Evolutionary conservation across 768 basidiomycete genomes (phyloP).

Genomic region (Collybia sordida): DNA sequence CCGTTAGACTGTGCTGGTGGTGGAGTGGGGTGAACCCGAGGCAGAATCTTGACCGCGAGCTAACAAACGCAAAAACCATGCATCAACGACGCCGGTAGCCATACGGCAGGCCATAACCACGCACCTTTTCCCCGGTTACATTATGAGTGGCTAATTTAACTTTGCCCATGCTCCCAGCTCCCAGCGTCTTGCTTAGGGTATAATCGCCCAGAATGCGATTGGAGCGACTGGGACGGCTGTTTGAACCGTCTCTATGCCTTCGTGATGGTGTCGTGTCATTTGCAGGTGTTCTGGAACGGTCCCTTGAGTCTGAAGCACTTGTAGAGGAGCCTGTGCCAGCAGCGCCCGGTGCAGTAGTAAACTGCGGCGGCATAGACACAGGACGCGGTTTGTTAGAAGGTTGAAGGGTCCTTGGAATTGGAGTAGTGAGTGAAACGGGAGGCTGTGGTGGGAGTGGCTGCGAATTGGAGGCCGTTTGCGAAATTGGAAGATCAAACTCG

Average conservation of each 20-base stretch:
- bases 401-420: constrained; percentile 18
- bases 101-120: constrained; percentile 23
- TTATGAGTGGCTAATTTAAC: constrained; percentile 95
- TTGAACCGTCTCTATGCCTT: constrained; percentile 27
- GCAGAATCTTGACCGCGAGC: constrained; percentile 99
- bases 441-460: constrained; percentile 21
- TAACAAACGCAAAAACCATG: constrained; percentile 26
- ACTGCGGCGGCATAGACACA: constrained; percentile 74
- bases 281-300: constrained; percentile 27
- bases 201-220: constrained; percentile 87
- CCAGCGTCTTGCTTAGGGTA: constrained; percentile 93
- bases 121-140: constrained; percentile 87
- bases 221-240: constrained; percentile 33
- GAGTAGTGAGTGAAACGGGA: constrained; percentile 2
- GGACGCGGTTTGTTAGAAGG: constrained; percentile 54
- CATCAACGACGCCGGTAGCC: not conserved
- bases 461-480: constrained; percentile 26
- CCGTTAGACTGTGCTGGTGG: constrained; percentile 45
- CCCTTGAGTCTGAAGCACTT: constrained; percentile 30
- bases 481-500: constrained; percentile 65
- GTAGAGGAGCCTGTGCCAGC: constrained; percentile 19
- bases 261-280: constrained; percentile 20
- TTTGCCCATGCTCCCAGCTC: constrained; percentile 98
- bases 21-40: constrained; percentile 71
- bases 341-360: constrained; percentile 26